phyloP scores from a whole-genome alignment of 257 asterid species.

The Lavandula angustifolia region DNA sequence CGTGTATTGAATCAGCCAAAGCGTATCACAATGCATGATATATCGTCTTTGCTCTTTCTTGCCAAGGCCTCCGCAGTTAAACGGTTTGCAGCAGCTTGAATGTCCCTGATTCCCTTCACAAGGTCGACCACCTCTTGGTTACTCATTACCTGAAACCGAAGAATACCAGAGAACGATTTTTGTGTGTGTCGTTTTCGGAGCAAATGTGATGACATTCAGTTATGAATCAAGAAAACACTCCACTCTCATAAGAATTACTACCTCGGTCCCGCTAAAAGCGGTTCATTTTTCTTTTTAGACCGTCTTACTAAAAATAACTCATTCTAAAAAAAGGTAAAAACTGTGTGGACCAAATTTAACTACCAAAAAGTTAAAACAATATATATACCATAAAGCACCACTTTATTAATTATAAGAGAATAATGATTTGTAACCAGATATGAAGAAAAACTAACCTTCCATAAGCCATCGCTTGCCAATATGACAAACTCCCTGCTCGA shows the following conservation, averaged over 20 bases:
- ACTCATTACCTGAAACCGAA: slow-evolving; percentile 56
- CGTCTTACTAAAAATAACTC: neutral
- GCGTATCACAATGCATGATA: slow-evolving; percentile 76
- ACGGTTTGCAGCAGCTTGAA: slow-evolving; percentile 77
- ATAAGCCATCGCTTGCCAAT: slow-evolving; percentile 86
- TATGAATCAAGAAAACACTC: too few relatives aligned
- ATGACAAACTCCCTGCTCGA: slow-evolving; percentile 53
- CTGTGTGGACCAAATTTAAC: too few relatives aligned
- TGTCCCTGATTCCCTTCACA: slow-evolving; percentile 59
- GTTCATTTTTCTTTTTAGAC: neutral
- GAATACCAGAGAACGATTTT: neutral
- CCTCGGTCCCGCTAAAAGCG: too few relatives aligned
- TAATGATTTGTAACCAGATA: neutral
- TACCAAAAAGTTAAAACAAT: too few relatives aligned
- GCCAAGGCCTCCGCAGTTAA: slow-evolving; percentile 67
- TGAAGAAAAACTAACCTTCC: slow-evolving; percentile 58
- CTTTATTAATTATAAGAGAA: too few relatives aligned
- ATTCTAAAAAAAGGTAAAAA: too few relatives aligned
- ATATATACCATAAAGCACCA: too few relatives aligned
- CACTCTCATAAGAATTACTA: neutral
- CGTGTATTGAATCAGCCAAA: slow-evolving; percentile 46
- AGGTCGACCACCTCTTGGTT: slow-evolving; percentile 77
- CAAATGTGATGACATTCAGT: too few relatives aligned
- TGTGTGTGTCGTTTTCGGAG: too few relatives aligned
- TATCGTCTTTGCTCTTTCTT: slow-evolving; percentile 81